Evolutionary conservation across 768 basidiomycete genomes (phyloP).

Genomic region (Clathrus columnatus): DNA sequence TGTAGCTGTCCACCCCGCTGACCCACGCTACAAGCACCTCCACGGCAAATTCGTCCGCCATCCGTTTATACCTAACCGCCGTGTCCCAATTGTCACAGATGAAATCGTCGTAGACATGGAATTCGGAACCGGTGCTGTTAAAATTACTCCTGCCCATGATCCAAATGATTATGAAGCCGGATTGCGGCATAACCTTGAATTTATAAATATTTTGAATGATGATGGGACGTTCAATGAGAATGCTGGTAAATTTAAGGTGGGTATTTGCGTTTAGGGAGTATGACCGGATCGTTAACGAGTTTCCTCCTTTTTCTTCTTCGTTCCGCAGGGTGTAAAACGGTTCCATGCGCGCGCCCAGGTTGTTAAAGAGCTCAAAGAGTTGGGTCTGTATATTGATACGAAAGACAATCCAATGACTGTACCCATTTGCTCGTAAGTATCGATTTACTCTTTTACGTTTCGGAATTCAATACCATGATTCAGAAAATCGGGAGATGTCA

Average conservation of each 20-base stretch:
- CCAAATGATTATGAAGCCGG: slow-evolving; percentile 96
- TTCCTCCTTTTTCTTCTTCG: no score
- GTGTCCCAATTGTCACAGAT: slow-evolving; percentile 83
- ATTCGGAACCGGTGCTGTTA: slow-evolving; percentile 97
- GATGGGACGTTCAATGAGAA: slow-evolving; percentile 93
- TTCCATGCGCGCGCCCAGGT: slow-evolving; percentile 88
- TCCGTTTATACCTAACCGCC: slow-evolving; percentile 75
- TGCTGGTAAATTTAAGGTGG: slow-evolving; percentile 70
- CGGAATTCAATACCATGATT: background rate
- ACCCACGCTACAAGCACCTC: slow-evolving; percentile 87
- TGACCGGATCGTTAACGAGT: background rate
- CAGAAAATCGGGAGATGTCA: slow-evolving; percentile 94
- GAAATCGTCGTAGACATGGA: slow-evolving; percentile 80
- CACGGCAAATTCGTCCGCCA: slow-evolving; percentile 88
- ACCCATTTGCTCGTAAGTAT: slow-evolving; percentile 79
- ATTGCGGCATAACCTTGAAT: slow-evolving; percentile 74
- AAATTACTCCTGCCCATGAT: slow-evolving; percentile 98
- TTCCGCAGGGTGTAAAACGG: slow-evolving; percentile 94
- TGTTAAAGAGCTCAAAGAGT: slow-evolving; percentile 73
- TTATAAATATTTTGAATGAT: slow-evolving; percentile 92
- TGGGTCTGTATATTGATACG: slow-evolving; percentile 78
- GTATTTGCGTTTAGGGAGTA: slow-evolving; percentile 11
- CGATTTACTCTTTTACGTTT: background rate
- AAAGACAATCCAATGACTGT: slow-evolving; percentile 98
- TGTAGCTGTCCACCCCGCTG: slow-evolving; percentile 92